Percentiles rank a stretch among this genome's conserved stretches.
Evolutionary conservation across 75 land plant genomes (phyloP).

Genomic region (Sequoiadendron giganteum): DNA sequence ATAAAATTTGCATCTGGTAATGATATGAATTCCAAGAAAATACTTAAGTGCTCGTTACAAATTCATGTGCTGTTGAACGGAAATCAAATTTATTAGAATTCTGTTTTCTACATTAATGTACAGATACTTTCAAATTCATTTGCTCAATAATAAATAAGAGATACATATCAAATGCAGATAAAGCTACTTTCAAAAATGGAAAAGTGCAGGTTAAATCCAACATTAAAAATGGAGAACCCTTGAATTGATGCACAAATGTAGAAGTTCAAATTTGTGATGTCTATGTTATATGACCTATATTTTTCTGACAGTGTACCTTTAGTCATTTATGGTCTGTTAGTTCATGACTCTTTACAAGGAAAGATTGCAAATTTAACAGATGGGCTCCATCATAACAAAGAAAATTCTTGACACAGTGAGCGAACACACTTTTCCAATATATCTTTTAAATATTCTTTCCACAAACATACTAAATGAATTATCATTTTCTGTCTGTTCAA

Average conservation of each 20-base stretch:
- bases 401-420: background rate
- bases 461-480: background rate
- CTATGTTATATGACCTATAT: background rate
- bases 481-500: background rate
- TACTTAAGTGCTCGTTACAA: background rate
- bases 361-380: background rate
- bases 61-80: background rate
- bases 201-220: background rate
- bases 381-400: background rate
- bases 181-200: background rate
- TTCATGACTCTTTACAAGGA: background rate
- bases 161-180: background rate
- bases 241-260: background rate
- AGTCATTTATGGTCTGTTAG: background rate
- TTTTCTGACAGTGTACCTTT: background rate
- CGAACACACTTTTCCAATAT: background rate
- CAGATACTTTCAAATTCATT: background rate
- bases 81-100: background rate
- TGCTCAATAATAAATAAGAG: background rate
- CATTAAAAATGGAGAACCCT: background rate
- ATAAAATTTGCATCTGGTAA: background rate
- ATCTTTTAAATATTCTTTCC: background rate
- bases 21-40: background rate
- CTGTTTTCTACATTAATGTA: background rate
- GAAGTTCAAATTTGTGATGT: background rate